phyloP scores from a whole-genome alignment of 2,329 filamentous ascomycete genomes.

The Cladophialophora immunda region DNA sequence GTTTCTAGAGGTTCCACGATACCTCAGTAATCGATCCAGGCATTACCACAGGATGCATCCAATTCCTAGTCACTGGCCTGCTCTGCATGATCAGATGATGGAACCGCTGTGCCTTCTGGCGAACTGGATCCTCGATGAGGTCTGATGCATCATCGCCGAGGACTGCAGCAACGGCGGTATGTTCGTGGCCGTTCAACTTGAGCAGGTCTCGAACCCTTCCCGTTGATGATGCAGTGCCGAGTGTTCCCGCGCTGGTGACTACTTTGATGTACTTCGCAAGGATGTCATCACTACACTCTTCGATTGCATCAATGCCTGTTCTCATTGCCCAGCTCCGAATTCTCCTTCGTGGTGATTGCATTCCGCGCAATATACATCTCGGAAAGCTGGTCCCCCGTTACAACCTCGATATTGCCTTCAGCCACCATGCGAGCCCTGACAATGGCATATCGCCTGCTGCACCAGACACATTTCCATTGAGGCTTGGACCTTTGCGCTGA shows the following conservation, averaged over 20 bases:
- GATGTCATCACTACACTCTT: constrained; percentile 17
- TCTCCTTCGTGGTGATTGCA: constrained; percentile 43
- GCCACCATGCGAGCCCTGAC: constrained; percentile 23
- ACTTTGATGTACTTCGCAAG: constrained; percentile 34
- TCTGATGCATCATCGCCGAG: constrained; percentile 15
- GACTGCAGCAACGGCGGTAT: constrained; percentile 5
- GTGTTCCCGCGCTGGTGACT: constrained; percentile 38
- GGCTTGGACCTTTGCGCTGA: constrained; percentile 38
- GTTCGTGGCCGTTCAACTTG: not conserved
- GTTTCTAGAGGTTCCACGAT: constrained; percentile 42
- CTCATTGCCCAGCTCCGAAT: constrained; percentile 41
- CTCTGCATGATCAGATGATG: constrained; percentile 11
- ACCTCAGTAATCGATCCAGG: constrained; percentile 61
- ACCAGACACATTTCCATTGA: constrained; percentile 25
- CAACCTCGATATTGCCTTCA: constrained; percentile 53
- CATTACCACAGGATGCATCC: constrained; percentile 37
- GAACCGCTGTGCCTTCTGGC: not conserved
- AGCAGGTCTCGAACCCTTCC: constrained; percentile 21
- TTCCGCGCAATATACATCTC: constrained; percentile 59
- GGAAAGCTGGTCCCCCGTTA: constrained; percentile 63
- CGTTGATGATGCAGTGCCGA: constrained; percentile 20
- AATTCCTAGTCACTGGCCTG: constrained; percentile 10
- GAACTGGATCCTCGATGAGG: constrained; percentile 1
- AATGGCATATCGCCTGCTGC: constrained; percentile 24
- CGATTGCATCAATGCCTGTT: constrained; percentile 38